These are phyloP conservation scores for Schizophyllum amplum DNA, from an alignment of 1,284 basidiomycete species.

Conservation along the genomic window DNA sequence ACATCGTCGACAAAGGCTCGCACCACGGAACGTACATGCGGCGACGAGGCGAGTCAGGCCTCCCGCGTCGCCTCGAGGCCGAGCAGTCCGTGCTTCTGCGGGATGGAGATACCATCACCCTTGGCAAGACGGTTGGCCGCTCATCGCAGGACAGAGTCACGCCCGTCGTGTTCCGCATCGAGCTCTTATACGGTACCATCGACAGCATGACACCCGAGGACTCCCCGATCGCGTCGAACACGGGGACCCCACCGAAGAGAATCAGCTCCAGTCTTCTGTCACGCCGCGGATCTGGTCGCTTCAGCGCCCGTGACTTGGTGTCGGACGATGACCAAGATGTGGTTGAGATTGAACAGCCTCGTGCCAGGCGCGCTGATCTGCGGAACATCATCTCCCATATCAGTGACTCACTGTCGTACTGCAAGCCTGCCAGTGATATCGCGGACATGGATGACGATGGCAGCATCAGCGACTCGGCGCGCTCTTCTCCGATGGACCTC, in stretches of 20 bases:
- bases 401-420: not conserved
- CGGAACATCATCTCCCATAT: too few relatives aligned
- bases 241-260: slow-evolving; percentile 4
- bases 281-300: not conserved
- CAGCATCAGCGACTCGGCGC: not conserved
- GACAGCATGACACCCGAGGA: not conserved
- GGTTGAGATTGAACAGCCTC: not conserved
- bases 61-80: slow-evolving; percentile 4
- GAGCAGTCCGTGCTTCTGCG: slow-evolving; percentile 23
- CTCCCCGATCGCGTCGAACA: not conserved
- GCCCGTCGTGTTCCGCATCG: slow-evolving; percentile 50
- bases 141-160: slow-evolving; percentile 46
- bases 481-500: not conserved
- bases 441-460: not conserved
- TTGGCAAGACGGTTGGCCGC: slow-evolving; percentile 59
- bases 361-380: not conserved
- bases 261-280: not conserved
- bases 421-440: not conserved
- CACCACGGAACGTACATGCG: slow-evolving; percentile 58
- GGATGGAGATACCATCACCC: slow-evolving; percentile 61
- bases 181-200: slow-evolving; percentile 35
- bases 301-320: not conserved
- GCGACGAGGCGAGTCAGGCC: slow-evolving; percentile 20
- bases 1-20: slow-evolving; percentile 49
- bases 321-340: not conserved